A percentile compares a stretch with the other conserved stretches of the same genome.
Evolutionary conservation across 2,329 filamentous ascomycete genomes (phyloP).

Genomic region (Ceratocystis huliohia): DNA sequence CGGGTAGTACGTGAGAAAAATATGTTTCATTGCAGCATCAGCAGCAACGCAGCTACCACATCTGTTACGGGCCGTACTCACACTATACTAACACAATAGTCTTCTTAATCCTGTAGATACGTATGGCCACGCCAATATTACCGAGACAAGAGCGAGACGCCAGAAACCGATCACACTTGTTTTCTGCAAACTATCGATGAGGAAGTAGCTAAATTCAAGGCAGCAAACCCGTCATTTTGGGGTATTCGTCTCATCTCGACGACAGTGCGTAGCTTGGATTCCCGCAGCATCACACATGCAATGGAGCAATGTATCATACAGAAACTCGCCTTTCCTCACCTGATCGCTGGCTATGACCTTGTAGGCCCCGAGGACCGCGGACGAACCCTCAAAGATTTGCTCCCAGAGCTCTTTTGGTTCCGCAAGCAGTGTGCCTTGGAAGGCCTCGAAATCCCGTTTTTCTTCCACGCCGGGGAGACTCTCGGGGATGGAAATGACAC

Average conservation of each 20-base stretch:
- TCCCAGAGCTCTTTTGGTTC: slow-evolving; percentile 89
- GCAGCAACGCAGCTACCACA: not conserved
- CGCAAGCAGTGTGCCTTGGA: slow-evolving; percentile 68
- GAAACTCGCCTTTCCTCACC: slow-evolving; percentile 64
- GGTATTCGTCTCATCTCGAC: slow-evolving; percentile 80
- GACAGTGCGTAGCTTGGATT: slow-evolving; percentile 50
- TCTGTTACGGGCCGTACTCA: not conserved
- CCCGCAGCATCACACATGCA: slow-evolving; percentile 55
- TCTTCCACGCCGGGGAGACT: slow-evolving; percentile 88
- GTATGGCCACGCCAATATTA: slow-evolving; percentile 63
- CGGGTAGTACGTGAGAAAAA: slow-evolving; percentile 18
- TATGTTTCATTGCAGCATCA: not conserved
- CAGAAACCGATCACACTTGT: slow-evolving; percentile 55
- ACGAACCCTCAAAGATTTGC: slow-evolving; percentile 59
- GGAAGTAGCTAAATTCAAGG: slow-evolving; percentile 64
- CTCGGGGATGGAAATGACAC: slow-evolving; percentile 61
- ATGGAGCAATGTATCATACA: slow-evolving; percentile 82
- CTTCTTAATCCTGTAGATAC: slow-evolving; percentile 33
- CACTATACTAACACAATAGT: not conserved
- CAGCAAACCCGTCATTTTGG: slow-evolving; percentile 62
- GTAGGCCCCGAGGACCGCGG: slow-evolving; percentile 79
- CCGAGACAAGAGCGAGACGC: slow-evolving; percentile 47
- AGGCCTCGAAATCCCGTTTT: slow-evolving; percentile 75
- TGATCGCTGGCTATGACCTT: slow-evolving; percentile 78
- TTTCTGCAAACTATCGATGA: slow-evolving; percentile 62